Evolutionary conservation across 2,329 filamentous ascomycete genomes (phyloP).

Genomic region (Neonectria coccinea): DNA sequence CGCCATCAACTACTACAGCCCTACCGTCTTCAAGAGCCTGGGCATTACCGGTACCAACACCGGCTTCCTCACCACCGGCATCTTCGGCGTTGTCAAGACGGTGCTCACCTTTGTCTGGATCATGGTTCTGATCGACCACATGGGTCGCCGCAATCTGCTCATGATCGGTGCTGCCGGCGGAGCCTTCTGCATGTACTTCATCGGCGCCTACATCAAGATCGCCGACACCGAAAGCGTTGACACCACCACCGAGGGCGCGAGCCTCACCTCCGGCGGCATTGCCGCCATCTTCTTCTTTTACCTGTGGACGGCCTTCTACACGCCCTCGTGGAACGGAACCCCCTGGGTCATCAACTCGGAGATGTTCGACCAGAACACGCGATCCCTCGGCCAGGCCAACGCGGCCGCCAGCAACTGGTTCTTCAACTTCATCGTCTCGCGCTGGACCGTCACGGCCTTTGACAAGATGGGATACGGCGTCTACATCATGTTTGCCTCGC

Average conservation of each 20-base stretch:
- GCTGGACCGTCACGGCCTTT: slow-evolving; percentile 77
- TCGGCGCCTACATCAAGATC: slow-evolving; percentile 59
- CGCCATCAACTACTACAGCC: slow-evolving; percentile 79
- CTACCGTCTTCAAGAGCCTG: slow-evolving; percentile 58
- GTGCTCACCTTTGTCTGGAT: slow-evolving; percentile 76
- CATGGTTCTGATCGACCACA: slow-evolving; percentile 73
- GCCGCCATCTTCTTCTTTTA: slow-evolving; percentile 77
- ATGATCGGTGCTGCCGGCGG: slow-evolving; percentile 72
- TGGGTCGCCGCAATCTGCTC: slow-evolving; percentile 68
- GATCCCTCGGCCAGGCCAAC: slow-evolving; percentile 76
- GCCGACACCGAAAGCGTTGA: slow-evolving; percentile 60
- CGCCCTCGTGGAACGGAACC: slow-evolving; percentile 77
- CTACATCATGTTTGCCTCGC: slow-evolving; percentile 75
- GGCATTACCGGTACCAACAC: slow-evolving; percentile 60
- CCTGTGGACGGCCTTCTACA: slow-evolving; percentile 70
- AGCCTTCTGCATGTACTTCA: slow-evolving; percentile 74
- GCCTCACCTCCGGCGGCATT: slow-evolving; percentile 64
- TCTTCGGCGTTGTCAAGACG: slow-evolving; percentile 83
- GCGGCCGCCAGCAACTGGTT: slow-evolving; percentile 80
- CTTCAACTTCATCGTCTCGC: slow-evolving; percentile 76
- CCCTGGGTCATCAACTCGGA: slow-evolving; percentile 82
- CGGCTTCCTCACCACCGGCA: slow-evolving; percentile 72
- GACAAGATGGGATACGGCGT: slow-evolving; percentile 70
- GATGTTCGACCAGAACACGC: slow-evolving; percentile 76
- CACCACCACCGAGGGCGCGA: slow-evolving; percentile 46